Evolutionary conservation across 1,284 basidiomycete genomes (phyloP), one percentile per base, ranked within the genome.

Genomic region (Sanghuangporus baumii): DNA sequence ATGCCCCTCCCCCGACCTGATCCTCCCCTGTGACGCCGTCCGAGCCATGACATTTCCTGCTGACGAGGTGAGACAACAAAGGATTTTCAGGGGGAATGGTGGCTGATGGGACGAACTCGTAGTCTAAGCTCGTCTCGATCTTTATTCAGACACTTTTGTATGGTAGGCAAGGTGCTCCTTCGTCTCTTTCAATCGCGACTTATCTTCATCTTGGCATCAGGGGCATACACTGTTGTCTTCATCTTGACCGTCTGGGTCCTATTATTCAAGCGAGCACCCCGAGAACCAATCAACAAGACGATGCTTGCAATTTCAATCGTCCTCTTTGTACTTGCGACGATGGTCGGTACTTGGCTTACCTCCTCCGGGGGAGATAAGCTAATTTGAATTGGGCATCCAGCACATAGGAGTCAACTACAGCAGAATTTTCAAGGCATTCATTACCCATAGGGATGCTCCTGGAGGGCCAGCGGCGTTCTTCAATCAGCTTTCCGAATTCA

Each of bases 381-480:
- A 16, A 46, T 34, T 41, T 40, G 12, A 50, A 36, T 55, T 51
- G 50, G 14, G 12, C 38, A n/a, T 36, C n/a, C n/a, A 63, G 64
- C 63, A 68, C 43, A 60, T 67, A 18, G 62, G 63, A 12, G 60
- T 67, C n/a, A 64, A 67, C 41, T 64, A 63, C 38, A 56, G 41
- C 9, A 66, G 67, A 23, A 64, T 65, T 23, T 58, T 68, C 47
- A 60, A 64, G 34, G 67, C 64, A 18, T 68, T 68, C 57, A 66
- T 68, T 41, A 62, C 41, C 41, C 50, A 46, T 40, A 50, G 57
- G 18, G 55, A 67, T 37, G 50, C 34, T 5, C 51, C 57, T 5
- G 66, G 66, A 16, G 67, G 67, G 14, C 64, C 67, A 7, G 40
- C 59, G 31, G 61, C 34, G 5, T 68, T 63, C 57, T 68, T 67